These are phyloP conservation scores for Populus alba DNA, from an alignment of 345 rosid species.

Conservation along the genomic window DNA sequence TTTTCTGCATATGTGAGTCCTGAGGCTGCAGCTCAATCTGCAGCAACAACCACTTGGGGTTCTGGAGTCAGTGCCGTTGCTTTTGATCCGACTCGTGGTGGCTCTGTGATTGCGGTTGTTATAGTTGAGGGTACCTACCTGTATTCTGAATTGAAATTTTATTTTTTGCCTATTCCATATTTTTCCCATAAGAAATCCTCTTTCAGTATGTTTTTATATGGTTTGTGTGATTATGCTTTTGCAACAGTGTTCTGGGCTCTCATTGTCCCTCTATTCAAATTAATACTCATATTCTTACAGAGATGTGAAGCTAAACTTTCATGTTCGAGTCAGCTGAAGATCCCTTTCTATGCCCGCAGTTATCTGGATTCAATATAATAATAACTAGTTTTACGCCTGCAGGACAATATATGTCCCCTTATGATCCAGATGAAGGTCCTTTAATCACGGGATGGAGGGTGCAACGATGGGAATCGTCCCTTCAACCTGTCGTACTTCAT, in stretches of 20 bases:
- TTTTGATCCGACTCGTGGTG: constrained; percentile 97
- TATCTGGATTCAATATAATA: constrained; percentile 8
- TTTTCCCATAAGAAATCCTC: neutral
- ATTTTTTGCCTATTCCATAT: neutral
- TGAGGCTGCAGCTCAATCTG: constrained; percentile 95
- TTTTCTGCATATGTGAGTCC: constrained; percentile 99
- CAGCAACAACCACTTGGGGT: constrained; percentile 99
- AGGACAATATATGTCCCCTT: constrained; percentile 99
- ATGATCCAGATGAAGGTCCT: constrained; percentile 99
- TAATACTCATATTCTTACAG: neutral
- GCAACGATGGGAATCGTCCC: constrained; percentile 98
- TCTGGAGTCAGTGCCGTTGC: constrained; percentile 99
- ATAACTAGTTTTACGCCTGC: constrained; percentile 24
- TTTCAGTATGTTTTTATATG: neutral
- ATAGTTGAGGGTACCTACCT: constrained; percentile 79
- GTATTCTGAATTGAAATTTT: neutral
- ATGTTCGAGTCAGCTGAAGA: neutral
- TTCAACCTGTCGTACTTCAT: constrained; percentile 96
- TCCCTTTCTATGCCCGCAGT: neutral
- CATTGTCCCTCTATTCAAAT: neutral
- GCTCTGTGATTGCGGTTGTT: constrained; percentile 96
- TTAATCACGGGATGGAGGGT: constrained; percentile 99
- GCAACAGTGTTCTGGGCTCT: neutral
- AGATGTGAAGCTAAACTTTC: neutral
- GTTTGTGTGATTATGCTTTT: neutral